A percentile compares a stretch with the other conserved stretches of the same genome.
These are phyloP conservation scores for Chamaecyparis obtusa DNA, from an alignment of 75 land plant species.

Conservation along the genomic window DNA sequence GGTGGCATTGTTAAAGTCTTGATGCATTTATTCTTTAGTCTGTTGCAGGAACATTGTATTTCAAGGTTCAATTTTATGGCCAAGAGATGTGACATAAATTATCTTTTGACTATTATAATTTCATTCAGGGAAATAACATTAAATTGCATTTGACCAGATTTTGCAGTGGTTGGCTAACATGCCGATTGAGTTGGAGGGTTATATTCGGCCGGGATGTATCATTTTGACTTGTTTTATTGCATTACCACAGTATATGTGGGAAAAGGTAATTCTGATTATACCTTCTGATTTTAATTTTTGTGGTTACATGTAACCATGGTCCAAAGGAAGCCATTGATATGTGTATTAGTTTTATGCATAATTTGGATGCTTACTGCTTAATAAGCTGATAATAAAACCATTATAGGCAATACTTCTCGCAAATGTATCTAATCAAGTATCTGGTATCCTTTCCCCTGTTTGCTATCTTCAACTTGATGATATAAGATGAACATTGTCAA, in stretches of 20 bases:
- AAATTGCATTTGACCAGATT: constrained; percentile 41
- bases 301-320: background rate
- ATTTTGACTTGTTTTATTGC: constrained; percentile 87
- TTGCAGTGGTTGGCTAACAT: constrained; percentile 92
- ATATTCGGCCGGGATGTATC: constrained; percentile 96
- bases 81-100: background rate
- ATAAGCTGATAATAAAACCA: background rate
- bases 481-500: background rate
- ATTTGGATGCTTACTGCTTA: background rate
- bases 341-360: background rate
- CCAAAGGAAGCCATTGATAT: background rate
- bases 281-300: background rate
- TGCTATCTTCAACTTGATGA: background rate
- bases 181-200: constrained; percentile 98
- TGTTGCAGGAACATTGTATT: background rate
- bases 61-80: background rate
- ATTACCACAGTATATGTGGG: constrained; percentile 88
- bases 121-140: constrained; percentile 6
- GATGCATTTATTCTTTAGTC: background rate
- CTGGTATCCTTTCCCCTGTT: background rate
- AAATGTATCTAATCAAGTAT: background rate
- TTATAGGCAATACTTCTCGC: background rate
- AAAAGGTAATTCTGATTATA: constrained; percentile 43
- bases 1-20: constrained; percentile 5
- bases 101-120: background rate